These are phyloP conservation scores for Phytopythium ostracodes DNA, from an alignment of 352 stramenopile genomes.

Conservation along the genomic window DNA sequence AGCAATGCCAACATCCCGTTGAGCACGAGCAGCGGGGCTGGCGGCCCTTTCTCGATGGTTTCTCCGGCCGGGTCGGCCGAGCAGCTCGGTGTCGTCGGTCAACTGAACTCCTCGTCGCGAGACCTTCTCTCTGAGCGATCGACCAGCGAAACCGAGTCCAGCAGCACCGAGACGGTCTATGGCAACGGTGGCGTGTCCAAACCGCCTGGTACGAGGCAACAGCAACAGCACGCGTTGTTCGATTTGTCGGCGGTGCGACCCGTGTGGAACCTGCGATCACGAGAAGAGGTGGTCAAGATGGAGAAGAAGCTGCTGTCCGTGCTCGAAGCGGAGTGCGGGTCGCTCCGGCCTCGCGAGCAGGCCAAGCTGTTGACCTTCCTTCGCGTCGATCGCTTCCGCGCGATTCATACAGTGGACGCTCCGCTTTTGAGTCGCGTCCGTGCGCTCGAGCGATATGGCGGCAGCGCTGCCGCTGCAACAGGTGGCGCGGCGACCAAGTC, in stretches of 20 bases:
- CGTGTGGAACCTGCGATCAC: constrained; percentile 64
- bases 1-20: constrained; percentile 4
- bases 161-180: background rate
- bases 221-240: constrained; percentile 3
- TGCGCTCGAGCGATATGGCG: constrained; percentile 33
- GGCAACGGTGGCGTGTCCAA: background rate
- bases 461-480: constrained; percentile 12
- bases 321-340: constrained; percentile 51
- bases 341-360: constrained; percentile 52
- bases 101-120: background rate
- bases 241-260: constrained; percentile 7
- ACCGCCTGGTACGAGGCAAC: background rate
- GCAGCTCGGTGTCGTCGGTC: background rate
- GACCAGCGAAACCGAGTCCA: constrained; percentile 12
- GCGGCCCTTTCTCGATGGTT: background rate
- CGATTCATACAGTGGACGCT: constrained; percentile 24
- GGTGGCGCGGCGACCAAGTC: constrained; percentile 12
- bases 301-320: constrained; percentile 43
- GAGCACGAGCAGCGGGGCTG: background rate
- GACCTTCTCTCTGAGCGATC: constrained; percentile 9
- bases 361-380: constrained; percentile 52
- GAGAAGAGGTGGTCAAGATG: constrained; percentile 49
- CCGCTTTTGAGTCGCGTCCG: constrained; percentile 35
- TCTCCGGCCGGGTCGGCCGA: constrained; percentile 4
- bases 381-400: constrained; percentile 41